These are phyloP conservation scores for Vitis amurensis DNA, from an alignment of 164 flowering plant genomes.

Conservation along the genomic window DNA sequence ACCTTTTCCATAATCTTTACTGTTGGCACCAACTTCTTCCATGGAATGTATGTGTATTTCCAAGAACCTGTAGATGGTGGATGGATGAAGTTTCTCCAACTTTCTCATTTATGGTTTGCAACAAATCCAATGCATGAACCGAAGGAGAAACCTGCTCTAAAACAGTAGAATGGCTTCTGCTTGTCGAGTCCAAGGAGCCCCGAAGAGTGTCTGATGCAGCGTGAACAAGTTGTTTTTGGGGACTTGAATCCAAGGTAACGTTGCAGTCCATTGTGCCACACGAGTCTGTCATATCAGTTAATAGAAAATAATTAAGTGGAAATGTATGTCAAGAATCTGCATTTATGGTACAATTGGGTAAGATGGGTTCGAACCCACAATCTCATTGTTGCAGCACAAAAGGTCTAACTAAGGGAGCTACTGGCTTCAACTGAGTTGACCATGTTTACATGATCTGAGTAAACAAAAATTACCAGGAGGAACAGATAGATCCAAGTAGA, in stretches of 20 bases:
- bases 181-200: conserved; percentile 15
- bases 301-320: conserved; percentile 9
- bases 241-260: neutral
- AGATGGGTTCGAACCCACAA: neutral
- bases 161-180: conserved; percentile 13
- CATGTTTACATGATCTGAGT: neutral
- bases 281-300: conserved; percentile 17
- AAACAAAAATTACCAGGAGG: conserved; percentile 23
- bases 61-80: neutral
- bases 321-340: neutral
- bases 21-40: conserved; percentile 9
- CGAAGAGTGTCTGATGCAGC: conserved; percentile 8
- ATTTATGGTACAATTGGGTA: neutral
- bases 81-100: conserved; percentile 8
- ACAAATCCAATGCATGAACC: conserved; percentile 6
- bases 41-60: neutral
- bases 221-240: conserved; percentile 3
- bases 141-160: conserved; percentile 10
- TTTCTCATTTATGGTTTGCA: conserved; percentile 11
- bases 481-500: conserved; percentile 22
- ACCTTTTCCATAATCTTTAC: conserved; percentile 13
- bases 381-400: neutral
- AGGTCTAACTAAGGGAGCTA: neutral
- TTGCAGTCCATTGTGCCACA: conserved; percentile 11
- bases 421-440: neutral